Conservation (phyloP, 352 stramenopile species). For the Pythium aristosporum region DNA sequence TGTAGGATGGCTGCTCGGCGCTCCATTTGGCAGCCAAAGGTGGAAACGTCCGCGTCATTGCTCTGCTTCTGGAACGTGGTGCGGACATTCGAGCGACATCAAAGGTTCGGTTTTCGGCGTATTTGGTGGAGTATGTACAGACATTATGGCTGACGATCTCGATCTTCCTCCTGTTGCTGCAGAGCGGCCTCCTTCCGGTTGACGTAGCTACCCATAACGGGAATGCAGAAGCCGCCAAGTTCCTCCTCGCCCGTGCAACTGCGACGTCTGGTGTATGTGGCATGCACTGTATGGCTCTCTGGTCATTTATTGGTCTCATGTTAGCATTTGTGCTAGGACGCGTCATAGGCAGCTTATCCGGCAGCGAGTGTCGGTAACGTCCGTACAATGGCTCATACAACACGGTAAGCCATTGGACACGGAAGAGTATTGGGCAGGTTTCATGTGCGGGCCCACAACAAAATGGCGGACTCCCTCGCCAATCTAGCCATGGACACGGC, state of each 20-base stretch:
- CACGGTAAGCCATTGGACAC: no score
- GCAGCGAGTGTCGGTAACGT: not conserved
- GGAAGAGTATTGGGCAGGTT: no score
- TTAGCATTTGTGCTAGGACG: not conserved
- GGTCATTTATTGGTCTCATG: not conserved
- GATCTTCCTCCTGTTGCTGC: not conserved
- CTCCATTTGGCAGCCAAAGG: not conserved
- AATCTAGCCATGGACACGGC: no score
- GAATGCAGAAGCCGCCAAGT: no score
- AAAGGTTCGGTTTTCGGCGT: not conserved
- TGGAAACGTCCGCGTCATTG: constrained; percentile 1
- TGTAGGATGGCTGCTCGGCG: not conserved
- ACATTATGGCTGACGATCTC: not conserved
- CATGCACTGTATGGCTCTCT: not conserved
- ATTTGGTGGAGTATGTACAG: not conserved
- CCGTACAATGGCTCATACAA: no score
- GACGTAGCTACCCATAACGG: no score
- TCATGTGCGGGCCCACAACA: no score
- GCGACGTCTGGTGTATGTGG: not conserved
- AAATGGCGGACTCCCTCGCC: no score
- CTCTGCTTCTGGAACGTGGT: not conserved
- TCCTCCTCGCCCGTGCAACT: no score
- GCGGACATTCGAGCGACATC: not conserved
- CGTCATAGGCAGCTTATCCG: not conserved
- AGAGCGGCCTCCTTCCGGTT: not conserved